Evolutionary conservation across 2,329 filamentous ascomycete species (phyloP), one percentile per base, ranked within the genome.

Genomic region (Scedosporium minutisporum): DNA sequence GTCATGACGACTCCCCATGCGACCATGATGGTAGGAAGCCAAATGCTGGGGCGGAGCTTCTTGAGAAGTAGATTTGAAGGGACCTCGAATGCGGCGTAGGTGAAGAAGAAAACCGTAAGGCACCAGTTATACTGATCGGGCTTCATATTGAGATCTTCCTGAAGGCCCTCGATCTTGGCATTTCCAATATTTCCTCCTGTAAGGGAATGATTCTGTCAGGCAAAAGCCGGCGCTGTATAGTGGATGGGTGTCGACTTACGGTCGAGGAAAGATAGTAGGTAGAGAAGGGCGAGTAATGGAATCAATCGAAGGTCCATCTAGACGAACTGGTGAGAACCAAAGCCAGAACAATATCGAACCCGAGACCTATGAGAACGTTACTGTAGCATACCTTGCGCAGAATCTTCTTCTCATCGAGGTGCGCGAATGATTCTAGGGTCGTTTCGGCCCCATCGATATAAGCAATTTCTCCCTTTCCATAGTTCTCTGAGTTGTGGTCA

Each of bases 101-200:
- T 81, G 1, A 79, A 78, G 64, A 82, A 83, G 65, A 84, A 80
- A 42, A 83, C 72, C 2, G 80, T 77, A n/a, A 83, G 74, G 51
- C 85, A 82, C 68, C 84, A 80, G 72, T 92, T 93, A 74, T 92
- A 95, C 70, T 91, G 81, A 63, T 84, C 80, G 4, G 81, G 72
- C 0, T 80, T 82, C 78, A 93, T 84, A 14, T 80, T 65, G 16
- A 83, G 70, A 62, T 81, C 78, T 63, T 84, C 75, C 53, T 79
- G 75, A 0, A 84, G 66, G 9, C 77, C 77, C 0, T 80, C 81
- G 73, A 89, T 87, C 71, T 88, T 89, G 12, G 87, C 87, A 68
- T 89, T 89, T 63, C 80, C 80, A 57, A 82, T 82, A 67, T 90
- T 90, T 7, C 84, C 85, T 21, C 82, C 76, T 76, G 23, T 0